phyloP scores from a whole-genome alignment of 495 filamentous ascomycete genomes.

The Trichoderma gamsii region DNA sequence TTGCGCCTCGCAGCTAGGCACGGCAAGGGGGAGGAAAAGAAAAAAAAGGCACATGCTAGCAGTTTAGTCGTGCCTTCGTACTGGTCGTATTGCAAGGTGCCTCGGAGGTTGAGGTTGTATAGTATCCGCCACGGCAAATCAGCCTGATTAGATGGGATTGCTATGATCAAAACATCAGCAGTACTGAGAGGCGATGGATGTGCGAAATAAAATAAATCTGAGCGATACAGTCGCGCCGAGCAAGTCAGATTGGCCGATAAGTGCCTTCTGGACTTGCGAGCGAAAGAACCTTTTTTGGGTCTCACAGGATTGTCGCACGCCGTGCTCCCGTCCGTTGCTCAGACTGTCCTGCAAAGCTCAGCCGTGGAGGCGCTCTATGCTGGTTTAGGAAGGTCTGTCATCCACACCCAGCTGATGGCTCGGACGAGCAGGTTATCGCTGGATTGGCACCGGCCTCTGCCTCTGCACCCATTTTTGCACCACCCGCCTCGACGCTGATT shows the following conservation, averaged over 20 bases:
- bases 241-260: too few relatives aligned
- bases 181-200: too few relatives aligned
- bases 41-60: not conserved
- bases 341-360: not conserved
- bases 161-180: too few relatives aligned
- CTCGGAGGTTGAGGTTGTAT: too few relatives aligned
- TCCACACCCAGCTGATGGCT: not conserved
- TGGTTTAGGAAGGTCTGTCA: not conserved
- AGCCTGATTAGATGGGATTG: too few relatives aligned
- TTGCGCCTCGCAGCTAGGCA: slow-evolving; percentile 13
- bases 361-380: not conserved
- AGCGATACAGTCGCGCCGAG: too few relatives aligned
- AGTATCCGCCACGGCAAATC: too few relatives aligned
- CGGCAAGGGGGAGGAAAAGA: not conserved
- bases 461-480: not conserved
- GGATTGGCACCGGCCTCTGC: not conserved
- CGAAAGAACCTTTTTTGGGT: not conserved
- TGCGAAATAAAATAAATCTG: too few relatives aligned
- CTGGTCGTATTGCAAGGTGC: too few relatives aligned
- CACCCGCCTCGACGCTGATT: not conserved
- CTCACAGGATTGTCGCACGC: not conserved
- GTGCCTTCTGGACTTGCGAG: too few relatives aligned
- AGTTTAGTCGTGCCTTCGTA: too few relatives aligned
- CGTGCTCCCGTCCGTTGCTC: slow-evolving; percentile 3
- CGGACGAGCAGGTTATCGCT: not conserved